Evolutionary conservation across 371 early-diverging fungal species (phyloP), one percentile per base, ranked within the genome.

Genomic region (Syncephalastrum sp.): DNA sequence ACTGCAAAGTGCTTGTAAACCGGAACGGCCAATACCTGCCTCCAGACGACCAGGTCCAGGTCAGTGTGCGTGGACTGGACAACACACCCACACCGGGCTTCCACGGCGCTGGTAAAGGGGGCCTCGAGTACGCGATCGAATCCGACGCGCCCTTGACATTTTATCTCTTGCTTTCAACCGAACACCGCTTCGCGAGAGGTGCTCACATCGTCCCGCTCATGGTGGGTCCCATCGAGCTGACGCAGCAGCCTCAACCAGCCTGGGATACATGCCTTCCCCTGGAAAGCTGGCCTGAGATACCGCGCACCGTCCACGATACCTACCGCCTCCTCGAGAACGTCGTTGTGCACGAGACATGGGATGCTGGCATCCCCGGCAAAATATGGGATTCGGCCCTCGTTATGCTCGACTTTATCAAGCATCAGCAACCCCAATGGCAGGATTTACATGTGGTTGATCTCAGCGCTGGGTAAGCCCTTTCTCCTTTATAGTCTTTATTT

Each of bases 341-440:
- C 38, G 60, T 77, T 4, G 73, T 85, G 44, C 72, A 80, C 23
- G 85, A 85, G 57, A 60, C 70, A 24, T 82, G 82, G 81, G 82
- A 83, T 58, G 71, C 72, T 4, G 75, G 79, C 14, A 81, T 85
- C 21, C 84, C 83, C 3, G 85, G 84, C 10, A 83, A 82, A 48
- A 76, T 82, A n/a, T 85, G 85, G 85, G 83, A 85, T 54, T 85
- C 85, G 4, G 85, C 85, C 0, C 63, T 83, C 44, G 78, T 77
- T 0, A 68, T 80, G 69, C 58, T 76, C 17, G 70, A 75, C 15
- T 61, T 82, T 8, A 65, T 85, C 23, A 66, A 77, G 23, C 59
- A 53, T 0, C 59, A 63, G 25, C 57, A 17, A 6, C 29, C 42
- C 63, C 64, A 19, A 48, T 72, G 23, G 54, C 51, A 69, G 14